Conservation (phyloP, 495 filamentous ascomycete genomes). For the Aspergillus mulundensis region DNA sequence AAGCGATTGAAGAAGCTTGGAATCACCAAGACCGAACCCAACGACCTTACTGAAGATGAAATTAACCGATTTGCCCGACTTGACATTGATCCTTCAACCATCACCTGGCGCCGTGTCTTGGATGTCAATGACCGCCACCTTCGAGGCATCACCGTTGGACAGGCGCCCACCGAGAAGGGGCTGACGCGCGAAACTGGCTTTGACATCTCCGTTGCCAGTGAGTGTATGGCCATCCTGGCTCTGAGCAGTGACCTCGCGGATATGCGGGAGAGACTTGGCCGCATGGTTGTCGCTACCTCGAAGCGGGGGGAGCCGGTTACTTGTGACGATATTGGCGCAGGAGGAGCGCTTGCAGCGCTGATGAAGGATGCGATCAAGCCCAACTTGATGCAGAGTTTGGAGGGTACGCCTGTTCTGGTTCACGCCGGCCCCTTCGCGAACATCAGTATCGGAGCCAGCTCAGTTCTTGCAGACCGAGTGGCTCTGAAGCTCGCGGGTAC, state of each 20-base stretch:
- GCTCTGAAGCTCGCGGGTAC: conserved; percentile 94
- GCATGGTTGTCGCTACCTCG: conserved; percentile 95
- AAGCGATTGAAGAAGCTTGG: conserved; percentile 89
- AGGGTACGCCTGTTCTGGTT: conserved; percentile 95
- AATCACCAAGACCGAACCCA: conserved; percentile 88
- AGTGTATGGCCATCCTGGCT: conserved; percentile 97
- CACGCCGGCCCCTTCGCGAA: conserved; percentile 98
- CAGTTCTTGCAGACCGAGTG: conserved; percentile 89
- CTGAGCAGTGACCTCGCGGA: conserved; percentile 82
- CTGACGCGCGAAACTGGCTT: conserved; percentile 81
- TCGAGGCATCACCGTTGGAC: conserved; percentile 79
- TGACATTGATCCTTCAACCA: conserved; percentile 94
- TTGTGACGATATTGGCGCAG: conserved; percentile 90
- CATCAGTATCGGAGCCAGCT: conserved; percentile 94
- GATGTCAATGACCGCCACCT: conserved; percentile 97
- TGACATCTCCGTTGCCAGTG: conserved; percentile 95
- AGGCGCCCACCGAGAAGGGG: conserved; percentile 86
- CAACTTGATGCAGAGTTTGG: conserved; percentile 96
- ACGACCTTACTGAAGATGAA: conserved; percentile 87
- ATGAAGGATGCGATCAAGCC: conserved; percentile 99
- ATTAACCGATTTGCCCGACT: conserved; percentile 81
- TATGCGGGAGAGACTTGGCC: conserved; percentile 89
- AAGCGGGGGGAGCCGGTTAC: conserved; percentile 84
- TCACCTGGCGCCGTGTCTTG: conserved; percentile 93
- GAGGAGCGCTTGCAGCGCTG: conserved; percentile 85